Conservation (phyloP, 305 asterid genomes). For the Fraxinus nigra region DNA sequence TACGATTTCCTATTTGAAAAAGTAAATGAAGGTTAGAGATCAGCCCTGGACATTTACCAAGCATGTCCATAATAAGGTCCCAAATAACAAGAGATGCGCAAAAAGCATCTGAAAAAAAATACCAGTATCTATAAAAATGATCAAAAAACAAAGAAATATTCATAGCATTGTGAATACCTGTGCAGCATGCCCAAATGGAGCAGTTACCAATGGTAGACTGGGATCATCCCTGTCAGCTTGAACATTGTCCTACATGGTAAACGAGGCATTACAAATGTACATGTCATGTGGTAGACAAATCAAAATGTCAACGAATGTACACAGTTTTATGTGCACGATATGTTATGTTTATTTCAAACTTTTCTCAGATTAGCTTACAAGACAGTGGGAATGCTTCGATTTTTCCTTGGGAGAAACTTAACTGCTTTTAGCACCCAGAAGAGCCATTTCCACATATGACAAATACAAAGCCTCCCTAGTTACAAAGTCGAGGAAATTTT, state of each 20-base stretch:
- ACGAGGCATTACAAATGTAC: conserved; percentile 1
- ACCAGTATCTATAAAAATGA: background rate
- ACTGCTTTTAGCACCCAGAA: background rate
- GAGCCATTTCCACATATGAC: background rate
- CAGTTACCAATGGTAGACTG: conserved; percentile 83
- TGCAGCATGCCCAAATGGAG: conserved; percentile 99
- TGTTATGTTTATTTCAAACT: background rate
- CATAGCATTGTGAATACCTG: conserved; percentile 52
- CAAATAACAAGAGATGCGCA: background rate
- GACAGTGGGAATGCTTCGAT: background rate
- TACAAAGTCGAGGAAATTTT: background rate
- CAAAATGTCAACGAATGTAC: background rate
- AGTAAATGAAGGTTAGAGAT: background rate
- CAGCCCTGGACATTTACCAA: background rate
- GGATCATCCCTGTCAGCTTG: conserved; percentile 98
- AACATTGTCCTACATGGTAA: conserved; percentile 54
- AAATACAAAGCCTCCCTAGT: background rate
- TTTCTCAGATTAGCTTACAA: background rate
- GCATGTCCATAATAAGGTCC: conserved; percentile 1
- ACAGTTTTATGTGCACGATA: background rate
- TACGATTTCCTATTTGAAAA: conserved; percentile 68
- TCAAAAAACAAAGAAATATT: background rate
- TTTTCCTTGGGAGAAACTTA: background rate
- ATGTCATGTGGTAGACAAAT: background rate
- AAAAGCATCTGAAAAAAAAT: background rate